Conservation (phyloP, 306 rosid genomes). For the Vachellia pachyceras region DNA sequence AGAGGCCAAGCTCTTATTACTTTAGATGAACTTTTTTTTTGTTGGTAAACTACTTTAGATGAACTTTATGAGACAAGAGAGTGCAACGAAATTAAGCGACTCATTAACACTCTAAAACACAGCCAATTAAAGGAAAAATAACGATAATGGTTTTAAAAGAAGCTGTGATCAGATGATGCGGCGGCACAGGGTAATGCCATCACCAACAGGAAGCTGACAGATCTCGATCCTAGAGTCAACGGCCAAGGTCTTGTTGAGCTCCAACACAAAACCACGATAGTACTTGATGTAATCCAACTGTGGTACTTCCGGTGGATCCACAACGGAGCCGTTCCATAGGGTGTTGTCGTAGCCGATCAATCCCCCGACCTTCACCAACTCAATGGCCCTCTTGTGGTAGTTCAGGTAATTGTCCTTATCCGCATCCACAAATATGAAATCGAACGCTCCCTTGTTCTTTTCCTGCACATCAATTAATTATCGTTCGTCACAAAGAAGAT, state of each 20-base stretch:
- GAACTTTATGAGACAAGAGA: too few species aligned
- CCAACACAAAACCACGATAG: slow-evolving; percentile 77
- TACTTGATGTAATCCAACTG: slow-evolving; percentile 79
- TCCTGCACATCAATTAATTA: slow-evolving; percentile 42
- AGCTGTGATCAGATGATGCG: slow-evolving; percentile 41
- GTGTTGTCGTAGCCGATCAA: slow-evolving; percentile 95
- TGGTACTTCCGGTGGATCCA: slow-evolving; percentile 76
- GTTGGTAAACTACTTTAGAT: too few species aligned
- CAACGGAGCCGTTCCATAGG: slow-evolving; percentile 87
- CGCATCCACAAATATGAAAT: slow-evolving; percentile 83
- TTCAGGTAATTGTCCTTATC: slow-evolving; percentile 91
- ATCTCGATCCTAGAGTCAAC: slow-evolving; percentile 84
- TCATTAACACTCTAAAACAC: too few species aligned
- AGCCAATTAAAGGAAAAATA: too few species aligned
- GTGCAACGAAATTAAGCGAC: too few species aligned
- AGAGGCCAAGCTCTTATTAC: too few species aligned
- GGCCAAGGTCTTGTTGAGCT: slow-evolving; percentile 80
- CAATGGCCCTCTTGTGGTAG: slow-evolving; percentile 86
- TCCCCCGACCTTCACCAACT: slow-evolving; percentile 81
- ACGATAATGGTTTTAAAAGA: too few species aligned
- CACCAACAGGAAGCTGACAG: slow-evolving; percentile 85
- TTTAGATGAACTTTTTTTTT: too few species aligned
- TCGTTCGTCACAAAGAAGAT: neutral
- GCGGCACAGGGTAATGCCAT: slow-evolving; percentile 90
- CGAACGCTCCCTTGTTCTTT: slow-evolving; percentile 65